Base-by-base conservation (phyloP, 768 basidiomycete genomes). In the Hypholoma sublateritium region DNA sequence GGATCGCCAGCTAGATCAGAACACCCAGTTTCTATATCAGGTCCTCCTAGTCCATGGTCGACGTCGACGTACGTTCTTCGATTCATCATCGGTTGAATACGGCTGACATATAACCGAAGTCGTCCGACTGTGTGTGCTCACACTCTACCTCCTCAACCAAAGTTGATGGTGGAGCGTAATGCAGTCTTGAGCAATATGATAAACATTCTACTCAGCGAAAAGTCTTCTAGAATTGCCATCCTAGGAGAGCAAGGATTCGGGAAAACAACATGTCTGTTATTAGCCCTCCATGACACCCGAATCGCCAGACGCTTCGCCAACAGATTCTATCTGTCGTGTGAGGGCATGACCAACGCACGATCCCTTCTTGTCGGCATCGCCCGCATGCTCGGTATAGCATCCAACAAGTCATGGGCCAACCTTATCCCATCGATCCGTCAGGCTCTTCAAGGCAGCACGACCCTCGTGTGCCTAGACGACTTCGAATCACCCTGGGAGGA, bases 281-380 rank as follows among this genome's bases (percentile, higher is more conserved):
- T n/a, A 9, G 43, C 19, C 42, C 17, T 53, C 14, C 53, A 53
- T 13, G 53, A 53, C 21, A 2, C 14, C 9, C 53, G 34, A 9
- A 45, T 53, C 14, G 5, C 32, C 28, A 35, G 44, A 32, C 32
- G 34, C 34, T 53, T 53, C 28, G 13, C 28, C 16, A 5, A 43
- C 11, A 53, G 37, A 36, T 53, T 44, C 21, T 53, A 53, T 17
- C n/a, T 53, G 1, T 53, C 53, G 13, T 53, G 53, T 17, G 53
- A 53, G 24, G 19, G 53, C 34, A 37, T 44, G 19, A 35, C 53
- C 11, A 45, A 53, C 21, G 43, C 53, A 17, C 53, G 24, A 21
- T 45, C 43, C 7, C 53, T 53, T 16, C 53, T 53, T 17, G 53
- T 45, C 32, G 43, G 43, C 3, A 32, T 53, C 13, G 53, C 53